Base-by-base conservation (phyloP, 495 filamentous ascomycete genomes). In the Elasticomyces elasticus region DNA sequence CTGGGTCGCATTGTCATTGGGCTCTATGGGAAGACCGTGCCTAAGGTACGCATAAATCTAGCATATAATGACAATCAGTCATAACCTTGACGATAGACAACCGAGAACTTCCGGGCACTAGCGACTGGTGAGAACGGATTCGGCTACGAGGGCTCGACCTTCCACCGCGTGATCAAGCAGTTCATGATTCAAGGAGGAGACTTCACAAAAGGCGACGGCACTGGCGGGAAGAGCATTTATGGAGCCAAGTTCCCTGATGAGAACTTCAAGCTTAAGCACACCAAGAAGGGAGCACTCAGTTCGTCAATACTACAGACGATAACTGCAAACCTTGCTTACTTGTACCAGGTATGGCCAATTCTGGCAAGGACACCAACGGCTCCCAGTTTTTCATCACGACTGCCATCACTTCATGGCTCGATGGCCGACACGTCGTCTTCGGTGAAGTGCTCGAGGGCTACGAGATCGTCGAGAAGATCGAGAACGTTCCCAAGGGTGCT, bases 131-230 rank as follows among this genome's bases (percentile, higher is more conserved):
- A 99, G 82, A 87, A 96, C 73, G 92, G 87, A 64, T 96, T 85
- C 66, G 92, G 92, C 52, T 98, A 96, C 69, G 82, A 96, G 71
- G 90, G 88, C 30, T 95, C 89, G 22, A 81, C 72, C 68, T 98
- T 98, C 84, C 92, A 98, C 81, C 87, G 92, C 73, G 94, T 98
- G 65, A 98, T 98, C 76, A 89, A 91, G 76, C 65, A 85, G 52
- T 98, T 98, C 77, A 98, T 98, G 92, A 95, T 96, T 69, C 92
- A 98, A 75, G 92, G 92, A 68, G 92, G 94, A 74, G 94, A 99
- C 75, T 99, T 99, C 75, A 99, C 94, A 70, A 87, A 83, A 58
- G 83, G 83, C 60, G 90, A 99, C 67, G 91, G 90, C 64, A 96
- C 90, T 67, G 92, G 92, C 69, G 92, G 92, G 64, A 96, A 95